Percentiles rank a stretch among this genome's conserved stretches.
phyloP scores from a whole-genome alignment of 2,329 filamentous ascomycete species.

The Colletotrichum kahawae region DNA sequence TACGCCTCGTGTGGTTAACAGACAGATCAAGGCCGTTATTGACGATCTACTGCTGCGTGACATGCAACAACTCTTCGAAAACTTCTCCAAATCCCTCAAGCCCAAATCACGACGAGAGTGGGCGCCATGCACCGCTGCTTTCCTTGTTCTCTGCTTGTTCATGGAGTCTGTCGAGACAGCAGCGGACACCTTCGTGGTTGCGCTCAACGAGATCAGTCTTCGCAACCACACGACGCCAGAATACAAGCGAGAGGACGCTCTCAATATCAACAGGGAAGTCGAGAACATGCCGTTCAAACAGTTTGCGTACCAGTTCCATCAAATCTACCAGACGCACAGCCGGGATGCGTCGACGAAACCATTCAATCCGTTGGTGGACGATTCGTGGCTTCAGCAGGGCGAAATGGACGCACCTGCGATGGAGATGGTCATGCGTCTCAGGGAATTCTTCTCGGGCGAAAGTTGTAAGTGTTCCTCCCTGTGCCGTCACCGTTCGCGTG shows the following conservation, averaged over 20 bases:
- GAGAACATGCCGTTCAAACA: conserved; percentile 66
- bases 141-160: conserved; percentile 61
- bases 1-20: conserved; percentile 59
- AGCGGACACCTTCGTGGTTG: conserved; percentile 56
- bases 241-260: conserved; percentile 48
- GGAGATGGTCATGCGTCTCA: conserved; percentile 51
- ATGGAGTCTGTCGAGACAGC: conserved; percentile 63
- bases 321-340: conserved; percentile 62
- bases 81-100: conserved; percentile 59
- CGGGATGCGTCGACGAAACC: conserved; percentile 52
- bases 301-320: conserved; percentile 65
- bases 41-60: conserved; percentile 60
- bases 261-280: conserved; percentile 53
- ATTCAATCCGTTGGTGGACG: conserved; percentile 62
- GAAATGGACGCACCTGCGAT: conserved; percentile 52
- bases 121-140: conserved; percentile 62
- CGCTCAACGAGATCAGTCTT: conserved; percentile 54
- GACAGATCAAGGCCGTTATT: conserved; percentile 61
- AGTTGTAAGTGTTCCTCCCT: conserved; percentile 43
- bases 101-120: conserved; percentile 58
- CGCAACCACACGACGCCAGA: conserved; percentile 39
- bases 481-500: not conserved
- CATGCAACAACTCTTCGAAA: conserved; percentile 56
- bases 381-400: conserved; percentile 41
- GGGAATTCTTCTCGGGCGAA: conserved; percentile 46